Conservation (phyloP, 2,329 filamentous ascomycete genomes). For the Cladosporium oxysporum region DNA sequence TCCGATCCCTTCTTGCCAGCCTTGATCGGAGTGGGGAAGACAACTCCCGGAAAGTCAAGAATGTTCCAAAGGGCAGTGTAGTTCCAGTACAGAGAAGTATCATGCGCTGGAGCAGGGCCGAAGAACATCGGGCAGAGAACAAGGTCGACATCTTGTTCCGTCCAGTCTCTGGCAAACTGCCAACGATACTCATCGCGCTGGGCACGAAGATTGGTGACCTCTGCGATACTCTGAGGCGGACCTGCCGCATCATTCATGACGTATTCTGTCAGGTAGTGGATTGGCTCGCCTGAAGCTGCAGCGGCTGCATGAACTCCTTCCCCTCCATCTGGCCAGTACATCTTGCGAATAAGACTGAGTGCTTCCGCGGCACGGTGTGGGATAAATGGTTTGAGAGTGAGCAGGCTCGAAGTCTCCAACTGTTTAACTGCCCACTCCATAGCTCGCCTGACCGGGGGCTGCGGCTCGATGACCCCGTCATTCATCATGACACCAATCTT, state of each 20-base stretch:
- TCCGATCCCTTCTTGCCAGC: too few relatives aligned
- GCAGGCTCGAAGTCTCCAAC: slow-evolving; percentile 48
- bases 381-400: slow-evolving; percentile 49
- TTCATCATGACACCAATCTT: slow-evolving; percentile 65
- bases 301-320: slow-evolving; percentile 41
- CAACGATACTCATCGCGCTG: too few relatives aligned
- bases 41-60: slow-evolving; percentile 59
- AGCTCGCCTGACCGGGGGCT: slow-evolving; percentile 64
- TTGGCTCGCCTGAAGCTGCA: too few relatives aligned
- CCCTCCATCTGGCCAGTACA: slow-evolving; percentile 64
- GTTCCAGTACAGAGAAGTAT: neutral
- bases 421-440: too few relatives aligned
- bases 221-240: too few relatives aligned
- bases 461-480: slow-evolving; percentile 65
- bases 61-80: slow-evolving; percentile 68
- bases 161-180: slow-evolving; percentile 41
- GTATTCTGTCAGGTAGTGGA: too few relatives aligned
- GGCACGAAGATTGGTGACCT: too few relatives aligned
- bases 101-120: neutral
- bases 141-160: neutral
- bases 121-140: neutral
- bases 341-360: slow-evolving; percentile 47
- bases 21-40: neutral
- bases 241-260: too few relatives aligned
- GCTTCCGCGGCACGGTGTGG: slow-evolving; percentile 56